These are phyloP conservation scores for Trichoderma gracile DNA, from an alignment of 2,329 filamentous ascomycete genomes.

Conservation along the genomic window DNA sequence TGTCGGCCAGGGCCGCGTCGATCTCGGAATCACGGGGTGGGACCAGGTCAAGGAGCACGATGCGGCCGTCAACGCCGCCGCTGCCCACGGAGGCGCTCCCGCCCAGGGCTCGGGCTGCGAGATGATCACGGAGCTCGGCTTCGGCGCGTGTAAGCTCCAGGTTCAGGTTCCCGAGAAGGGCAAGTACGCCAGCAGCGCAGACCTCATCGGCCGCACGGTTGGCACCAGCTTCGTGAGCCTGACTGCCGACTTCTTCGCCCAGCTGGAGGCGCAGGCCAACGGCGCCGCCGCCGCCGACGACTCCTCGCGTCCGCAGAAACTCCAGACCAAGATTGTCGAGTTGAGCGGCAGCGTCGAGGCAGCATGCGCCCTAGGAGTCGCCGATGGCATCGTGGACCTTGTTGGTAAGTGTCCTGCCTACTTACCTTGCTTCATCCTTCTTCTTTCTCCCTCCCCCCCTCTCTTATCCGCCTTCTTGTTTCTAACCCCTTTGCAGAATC, in stretches of 20 bases:
- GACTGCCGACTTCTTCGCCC: constrained; percentile 78
- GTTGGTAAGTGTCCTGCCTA: constrained; percentile 67
- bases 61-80: constrained; percentile 53
- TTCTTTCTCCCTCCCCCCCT: background rate
- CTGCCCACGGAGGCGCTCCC: constrained; percentile 51
- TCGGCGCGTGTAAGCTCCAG: constrained; percentile 88
- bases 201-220: constrained; percentile 88
- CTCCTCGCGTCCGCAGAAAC: constrained; percentile 47
- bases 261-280: constrained; percentile 62
- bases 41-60: constrained; percentile 94
- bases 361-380: constrained; percentile 90
- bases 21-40: constrained; percentile 90
- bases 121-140: constrained; percentile 85
- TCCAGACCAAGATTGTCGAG: constrained; percentile 88
- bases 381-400: constrained; percentile 95
- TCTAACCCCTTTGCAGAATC: constrained; percentile 63
- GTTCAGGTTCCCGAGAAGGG: constrained; percentile 96
- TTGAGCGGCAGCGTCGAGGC: constrained; percentile 96
- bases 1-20: constrained; percentile 89
- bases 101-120: constrained; percentile 66
- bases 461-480: background rate
- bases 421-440: background rate
- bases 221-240: constrained; percentile 93
- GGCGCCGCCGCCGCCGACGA: constrained; percentile 27
- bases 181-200: constrained; percentile 63